phyloP scores from a whole-genome alignment of 75 land plant species.

The Azolla pinnata region DNA sequence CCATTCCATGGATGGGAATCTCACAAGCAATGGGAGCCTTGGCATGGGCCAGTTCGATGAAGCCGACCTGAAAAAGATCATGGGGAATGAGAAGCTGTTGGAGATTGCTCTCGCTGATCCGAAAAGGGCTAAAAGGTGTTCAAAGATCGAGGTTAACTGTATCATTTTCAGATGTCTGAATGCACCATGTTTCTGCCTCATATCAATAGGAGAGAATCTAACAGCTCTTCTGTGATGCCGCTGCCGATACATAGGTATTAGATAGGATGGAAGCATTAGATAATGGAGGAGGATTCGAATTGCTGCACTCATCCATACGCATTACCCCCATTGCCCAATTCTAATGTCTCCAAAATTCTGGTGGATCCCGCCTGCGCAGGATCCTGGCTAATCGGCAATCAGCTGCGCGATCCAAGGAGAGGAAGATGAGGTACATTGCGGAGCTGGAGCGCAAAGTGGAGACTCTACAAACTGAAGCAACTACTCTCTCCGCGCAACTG shows the following conservation, averaged over 20 bases:
- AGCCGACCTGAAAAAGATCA: conserved; percentile 61
- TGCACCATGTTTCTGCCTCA: too few species aligned
- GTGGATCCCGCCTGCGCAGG: conserved; percentile 10
- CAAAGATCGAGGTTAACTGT: too few species aligned
- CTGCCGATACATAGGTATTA: too few species aligned
- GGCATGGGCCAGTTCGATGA: conserved; percentile 61
- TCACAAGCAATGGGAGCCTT: conserved; percentile 41
- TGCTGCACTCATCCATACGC: too few species aligned
- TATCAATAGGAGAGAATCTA: too few species aligned
- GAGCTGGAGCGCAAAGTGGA: conserved; percentile 58
- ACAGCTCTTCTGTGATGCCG: too few species aligned
- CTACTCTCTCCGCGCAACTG: conserved; percentile 50
- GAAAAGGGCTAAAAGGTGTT: conserved; percentile 66
- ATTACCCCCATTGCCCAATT: too few species aligned
- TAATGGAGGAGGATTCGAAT: too few species aligned
- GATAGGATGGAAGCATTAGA: too few species aligned
- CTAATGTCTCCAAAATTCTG: not conserved
- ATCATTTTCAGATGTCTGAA: too few species aligned
- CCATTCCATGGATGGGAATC: conserved; percentile 26
- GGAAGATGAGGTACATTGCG: conserved; percentile 47
- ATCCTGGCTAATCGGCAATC: conserved; percentile 53
- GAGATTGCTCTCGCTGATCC: conserved; percentile 69
- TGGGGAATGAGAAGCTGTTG: conserved; percentile 70
- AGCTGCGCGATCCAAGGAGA: conserved; percentile 56
- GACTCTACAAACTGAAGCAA: conserved; percentile 56